Conservation (phyloP, 2,329 filamentous ascomycete genomes). For the Alternaria sp. region DNA sequence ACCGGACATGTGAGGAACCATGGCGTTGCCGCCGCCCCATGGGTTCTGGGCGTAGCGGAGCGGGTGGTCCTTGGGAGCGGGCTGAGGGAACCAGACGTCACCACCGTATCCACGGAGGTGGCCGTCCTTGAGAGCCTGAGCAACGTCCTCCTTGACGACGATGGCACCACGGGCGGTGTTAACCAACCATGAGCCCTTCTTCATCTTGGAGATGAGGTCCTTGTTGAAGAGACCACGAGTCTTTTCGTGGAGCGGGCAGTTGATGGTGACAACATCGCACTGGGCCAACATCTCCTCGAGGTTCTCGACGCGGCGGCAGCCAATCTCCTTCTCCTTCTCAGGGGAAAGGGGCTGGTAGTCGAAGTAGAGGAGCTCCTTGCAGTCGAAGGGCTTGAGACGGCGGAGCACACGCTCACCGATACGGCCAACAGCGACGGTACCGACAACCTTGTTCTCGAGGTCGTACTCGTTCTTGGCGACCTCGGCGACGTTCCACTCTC, state of each 20-base stretch:
- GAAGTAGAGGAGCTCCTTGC: conserved; percentile 99
- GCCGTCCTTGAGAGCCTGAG: conserved; percentile 87
- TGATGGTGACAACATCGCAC: conserved; percentile 98
- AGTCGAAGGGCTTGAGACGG: conserved; percentile 96
- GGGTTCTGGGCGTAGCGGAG: conserved; percentile 93
- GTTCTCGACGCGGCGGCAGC: conserved; percentile 83
- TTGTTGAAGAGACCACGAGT: conserved; percentile 97
- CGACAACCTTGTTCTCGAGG: conserved; percentile 95
- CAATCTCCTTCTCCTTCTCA: conserved; percentile 93
- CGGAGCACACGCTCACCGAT: conserved; percentile 98
- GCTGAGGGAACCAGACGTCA: conserved; percentile 97
- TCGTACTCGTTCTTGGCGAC: conserved; percentile 99
- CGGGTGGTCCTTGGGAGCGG: conserved; percentile 88
- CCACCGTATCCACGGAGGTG: conserved; percentile 89
- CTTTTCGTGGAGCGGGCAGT: conserved; percentile 99
- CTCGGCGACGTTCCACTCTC: conserved; percentile 94
- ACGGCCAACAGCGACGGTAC: conserved; percentile 94
- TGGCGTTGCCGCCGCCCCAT: conserved; percentile 96
- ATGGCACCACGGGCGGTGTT: conserved; percentile 99
- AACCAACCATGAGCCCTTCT: conserved; percentile 95
- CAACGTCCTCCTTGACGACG: conserved; percentile 98
- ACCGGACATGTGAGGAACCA: conserved; percentile 98
- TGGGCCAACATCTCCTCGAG: conserved; percentile 93
- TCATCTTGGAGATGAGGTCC: conserved; percentile 98
- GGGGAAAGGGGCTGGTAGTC: conserved; percentile 94